Conservation (phyloP, 495 filamentous ascomycete genomes). For the Penicillium robsamsonii region DNA sequence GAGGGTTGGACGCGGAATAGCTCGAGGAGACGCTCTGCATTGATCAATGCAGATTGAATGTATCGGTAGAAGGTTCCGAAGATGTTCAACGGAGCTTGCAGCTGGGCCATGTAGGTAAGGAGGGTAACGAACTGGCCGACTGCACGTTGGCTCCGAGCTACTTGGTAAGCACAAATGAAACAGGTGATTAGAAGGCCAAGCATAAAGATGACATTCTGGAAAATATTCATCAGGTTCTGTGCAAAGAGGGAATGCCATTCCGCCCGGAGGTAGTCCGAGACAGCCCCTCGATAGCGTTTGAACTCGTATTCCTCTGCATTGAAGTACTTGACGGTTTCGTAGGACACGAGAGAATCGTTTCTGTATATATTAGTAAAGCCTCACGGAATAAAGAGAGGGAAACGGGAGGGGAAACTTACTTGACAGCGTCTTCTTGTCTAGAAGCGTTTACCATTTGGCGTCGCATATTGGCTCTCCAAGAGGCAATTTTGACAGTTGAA, state of each 20-base stretch:
- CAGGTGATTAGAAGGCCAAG: constrained; percentile 67
- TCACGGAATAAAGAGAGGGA: neutral
- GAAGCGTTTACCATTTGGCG: constrained; percentile 78
- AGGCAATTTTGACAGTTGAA: constrained; percentile 77
- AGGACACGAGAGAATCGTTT: constrained; percentile 83
- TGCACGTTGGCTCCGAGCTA: constrained; percentile 56
- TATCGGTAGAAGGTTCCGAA: constrained; percentile 84
- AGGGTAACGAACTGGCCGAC: constrained; percentile 70
- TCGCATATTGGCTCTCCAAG: constrained; percentile 71
- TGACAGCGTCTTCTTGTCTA: constrained; percentile 80
- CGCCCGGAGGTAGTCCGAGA: constrained; percentile 66
- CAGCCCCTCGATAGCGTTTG: constrained; percentile 66
- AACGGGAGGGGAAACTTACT: constrained; percentile 26
- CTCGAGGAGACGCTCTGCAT: constrained; percentile 81
- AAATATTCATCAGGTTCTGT: constrained; percentile 76
- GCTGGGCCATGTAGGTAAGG: constrained; percentile 73
- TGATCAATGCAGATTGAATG: constrained; percentile 84
- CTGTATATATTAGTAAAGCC: neutral
- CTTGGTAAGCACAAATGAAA: constrained; percentile 73
- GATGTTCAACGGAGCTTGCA: constrained; percentile 79
- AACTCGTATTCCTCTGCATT: constrained; percentile 83
- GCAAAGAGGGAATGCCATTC: constrained; percentile 73
- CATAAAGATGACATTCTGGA: constrained; percentile 78
- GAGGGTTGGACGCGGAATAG: constrained; percentile 79
- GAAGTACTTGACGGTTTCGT: constrained; percentile 92